Evolutionary conservation across 2,329 filamentous ascomycete species (phyloP).

Genomic region (Sordariomycetes sp.): DNA sequence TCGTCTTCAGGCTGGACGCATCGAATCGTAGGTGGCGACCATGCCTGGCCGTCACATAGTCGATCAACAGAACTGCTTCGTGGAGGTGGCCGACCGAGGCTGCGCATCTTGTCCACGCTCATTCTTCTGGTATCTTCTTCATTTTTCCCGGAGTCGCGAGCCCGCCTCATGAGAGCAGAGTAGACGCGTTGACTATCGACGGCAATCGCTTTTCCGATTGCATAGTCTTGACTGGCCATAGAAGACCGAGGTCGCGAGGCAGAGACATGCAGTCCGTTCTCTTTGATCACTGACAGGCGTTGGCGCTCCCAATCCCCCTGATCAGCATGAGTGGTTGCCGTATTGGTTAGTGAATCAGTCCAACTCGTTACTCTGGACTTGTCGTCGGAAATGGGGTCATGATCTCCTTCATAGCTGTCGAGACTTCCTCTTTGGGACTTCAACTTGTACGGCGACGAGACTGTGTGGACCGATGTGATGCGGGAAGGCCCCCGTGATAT

Average conservation of each 20-base stretch:
- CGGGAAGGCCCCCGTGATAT: constrained; percentile 39
- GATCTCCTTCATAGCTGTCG: constrained; percentile 34
- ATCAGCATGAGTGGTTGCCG: constrained; percentile 33
- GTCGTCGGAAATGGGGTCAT: constrained; percentile 32
- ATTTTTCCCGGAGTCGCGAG: constrained; percentile 27
- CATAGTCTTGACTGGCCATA: constrained; percentile 11
- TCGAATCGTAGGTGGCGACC: constrained; percentile 20
- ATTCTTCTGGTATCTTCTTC: constrained; percentile 4
- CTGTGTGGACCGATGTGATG: constrained; percentile 39
- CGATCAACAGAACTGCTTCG: constrained; percentile 9
- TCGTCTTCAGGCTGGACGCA: constrained; percentile 21
- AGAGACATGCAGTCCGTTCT: constrained; percentile 32
- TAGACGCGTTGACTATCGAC: constrained; percentile 52
- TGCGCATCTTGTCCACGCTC: constrained; percentile 3
- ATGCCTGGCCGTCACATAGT: constrained; percentile 5
- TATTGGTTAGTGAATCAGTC: constrained; percentile 54
- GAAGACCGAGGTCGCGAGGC: constrained; percentile 21
- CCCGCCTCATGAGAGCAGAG: constrained; percentile 51
- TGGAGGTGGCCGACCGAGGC: constrained; percentile 5
- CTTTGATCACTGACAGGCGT: constrained; percentile 56
- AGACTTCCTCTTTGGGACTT: constrained; percentile 46
- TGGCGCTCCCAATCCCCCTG: constrained; percentile 40
- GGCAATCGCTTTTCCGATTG: not conserved
- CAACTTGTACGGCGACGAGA: constrained; percentile 34
- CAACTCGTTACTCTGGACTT: constrained; percentile 65